Evolutionary conservation across 306 rosid genomes (phyloP), one percentile per base, ranked within the genome.

Genomic region (Mimosa bimucronata): DNA sequence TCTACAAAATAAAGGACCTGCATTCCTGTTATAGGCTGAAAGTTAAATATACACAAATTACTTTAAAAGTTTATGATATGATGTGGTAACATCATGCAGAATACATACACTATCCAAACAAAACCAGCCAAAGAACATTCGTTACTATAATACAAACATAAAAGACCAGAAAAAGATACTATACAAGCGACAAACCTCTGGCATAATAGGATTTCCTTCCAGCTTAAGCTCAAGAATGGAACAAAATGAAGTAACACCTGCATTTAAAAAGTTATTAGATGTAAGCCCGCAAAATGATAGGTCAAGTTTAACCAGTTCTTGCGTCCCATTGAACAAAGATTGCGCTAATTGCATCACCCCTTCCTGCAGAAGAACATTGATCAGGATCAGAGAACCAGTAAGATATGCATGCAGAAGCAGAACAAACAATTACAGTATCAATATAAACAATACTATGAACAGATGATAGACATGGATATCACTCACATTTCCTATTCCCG

Each of bases 401-500:
- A 79, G 69, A n/a, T 53, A 79, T 57, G 66, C 74, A 71, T 70
- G 71, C 82, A 80, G 58, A 77, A 14, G 71, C 82, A 80, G 58
- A 77, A 14, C 64, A 83, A 81, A 77, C n/a, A 40, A 29, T 23
- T 67, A 18, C 18, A 15, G 26, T 65, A 73, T 40, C 55, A 45
- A 41, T 7, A 41, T 9, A 9, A 67, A 75, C 71, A 73, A 58
- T 26, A 85, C 25, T 41, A 12, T 52, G 72, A 78, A 60, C 53
- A 65, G 18, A 61, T n/a, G 71, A 66, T 73, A 71, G 52, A 62
- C 70, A 68, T 28, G 73, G 76, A 60, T 65, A 76, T 73, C 71
- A 91, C 97, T 90, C 87, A 92, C 98, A 31, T 81, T 88, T 89
- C 98, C 98, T 44, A 95, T 84, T 31, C 92, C 84, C 44, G 98